Evolutionary conservation across 495 filamentous ascomycete species (phyloP).

Genomic region (Letharia columbiana): DNA sequence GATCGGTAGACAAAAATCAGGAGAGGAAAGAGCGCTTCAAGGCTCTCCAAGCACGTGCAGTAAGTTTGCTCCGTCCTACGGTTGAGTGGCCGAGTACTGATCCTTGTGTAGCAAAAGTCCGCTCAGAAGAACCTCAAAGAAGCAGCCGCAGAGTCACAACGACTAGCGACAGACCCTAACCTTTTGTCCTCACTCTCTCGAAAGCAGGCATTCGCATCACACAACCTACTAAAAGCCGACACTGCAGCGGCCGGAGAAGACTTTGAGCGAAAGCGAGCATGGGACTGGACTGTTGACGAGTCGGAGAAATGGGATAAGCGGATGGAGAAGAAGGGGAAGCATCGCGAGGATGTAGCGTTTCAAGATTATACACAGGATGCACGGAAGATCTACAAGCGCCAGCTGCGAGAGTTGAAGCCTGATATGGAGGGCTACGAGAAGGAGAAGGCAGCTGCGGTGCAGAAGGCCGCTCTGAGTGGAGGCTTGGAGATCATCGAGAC

Average conservation of each 20-base stretch:
- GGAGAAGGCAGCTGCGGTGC: conserved; percentile 74
- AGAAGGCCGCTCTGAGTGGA: conserved; percentile 69
- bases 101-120: conserved; percentile 51
- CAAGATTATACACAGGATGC: conserved; percentile 81
- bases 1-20: conserved; percentile 35
- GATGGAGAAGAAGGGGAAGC: conserved; percentile 73
- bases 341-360: conserved; percentile 80
- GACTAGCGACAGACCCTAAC: conserved; percentile 64
- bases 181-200: conserved; percentile 64
- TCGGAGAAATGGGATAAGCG: conserved; percentile 87
- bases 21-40: conserved; percentile 67
- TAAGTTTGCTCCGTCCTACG: conserved; percentile 27
- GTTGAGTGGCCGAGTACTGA: conserved; percentile 22
- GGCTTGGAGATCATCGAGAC: conserved; percentile 89
- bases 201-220: conserved; percentile 75
- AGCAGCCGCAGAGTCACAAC: conserved; percentile 72
- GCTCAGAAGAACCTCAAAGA: conserved; percentile 73
- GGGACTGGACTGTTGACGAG: conserved; percentile 97
- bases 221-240: conserved; percentile 90
- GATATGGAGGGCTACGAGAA: conserved; percentile 76
- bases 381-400: conserved; percentile 86
- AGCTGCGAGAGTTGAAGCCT: conserved; percentile 54
- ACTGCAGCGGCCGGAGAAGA: conserved; percentile 76
- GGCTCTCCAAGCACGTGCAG: conserved; percentile 72
- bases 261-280: conserved; percentile 94